Evolutionary conservation across 441 rosid species (phyloP).

Genomic region (Pelargonium australe): DNA sequence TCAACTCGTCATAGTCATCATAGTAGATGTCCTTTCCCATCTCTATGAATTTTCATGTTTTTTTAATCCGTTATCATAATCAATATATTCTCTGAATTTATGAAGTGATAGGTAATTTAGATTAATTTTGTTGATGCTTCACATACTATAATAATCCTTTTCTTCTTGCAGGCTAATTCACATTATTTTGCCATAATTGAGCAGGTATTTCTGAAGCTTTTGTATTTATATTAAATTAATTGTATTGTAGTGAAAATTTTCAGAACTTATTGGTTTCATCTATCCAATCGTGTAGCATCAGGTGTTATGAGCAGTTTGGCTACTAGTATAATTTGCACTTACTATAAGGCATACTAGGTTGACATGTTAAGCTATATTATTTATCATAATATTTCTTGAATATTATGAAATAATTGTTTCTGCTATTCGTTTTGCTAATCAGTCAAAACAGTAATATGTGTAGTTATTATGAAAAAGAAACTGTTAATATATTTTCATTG

Average conservation of each 20-base stretch:
- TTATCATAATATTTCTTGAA: too few relatives aligned
- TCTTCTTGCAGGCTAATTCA: slow-evolving; percentile 80
- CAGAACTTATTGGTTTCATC: slow-evolving; percentile 13
- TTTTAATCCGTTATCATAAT: not conserved
- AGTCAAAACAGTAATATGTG: not conserved
- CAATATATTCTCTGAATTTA: not conserved
- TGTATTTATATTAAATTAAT: not conserved
- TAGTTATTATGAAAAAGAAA: not conserved
- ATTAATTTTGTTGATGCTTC: slow-evolving; percentile 8
- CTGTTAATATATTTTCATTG: not conserved
- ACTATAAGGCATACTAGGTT: not conserved
- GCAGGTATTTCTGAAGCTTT: slow-evolving; percentile 51
- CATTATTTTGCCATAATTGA: slow-evolving; percentile 92
- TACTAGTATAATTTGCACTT: not conserved
- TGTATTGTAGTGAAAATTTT: slow-evolving; percentile 16
- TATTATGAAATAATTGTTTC: not conserved
- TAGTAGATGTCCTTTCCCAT: not conserved
- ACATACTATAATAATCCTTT: slow-evolving; percentile 20
- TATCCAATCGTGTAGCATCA: not conserved
- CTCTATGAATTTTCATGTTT: slow-evolving; percentile 8
- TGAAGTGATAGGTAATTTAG: slow-evolving; percentile 5
- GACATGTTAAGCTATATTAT: not conserved
- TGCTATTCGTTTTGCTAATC: not conserved
- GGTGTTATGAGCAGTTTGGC: not conserved
- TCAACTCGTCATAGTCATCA: not conserved